Evolutionary conservation across 2,329 filamentous ascomycete species (phyloP), one percentile per base, ranked within the genome.

Genomic region (Epichloe sibirici): DNA sequence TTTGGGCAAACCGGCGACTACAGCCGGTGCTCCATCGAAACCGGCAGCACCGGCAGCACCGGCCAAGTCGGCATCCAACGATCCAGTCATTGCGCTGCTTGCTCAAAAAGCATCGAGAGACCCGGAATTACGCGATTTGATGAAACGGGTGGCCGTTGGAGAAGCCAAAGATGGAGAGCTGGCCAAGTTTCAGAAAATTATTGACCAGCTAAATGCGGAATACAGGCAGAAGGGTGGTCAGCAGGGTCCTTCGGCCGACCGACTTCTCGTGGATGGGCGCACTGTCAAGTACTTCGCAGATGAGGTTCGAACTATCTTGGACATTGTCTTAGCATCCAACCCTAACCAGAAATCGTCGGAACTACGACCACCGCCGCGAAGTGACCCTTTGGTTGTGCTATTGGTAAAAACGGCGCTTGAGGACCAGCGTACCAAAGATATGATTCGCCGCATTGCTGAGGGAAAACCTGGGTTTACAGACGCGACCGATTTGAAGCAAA

Each of bases 131-230:
- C 83, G 89, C 53, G 82, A 85, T 38, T 72, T 93, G 0, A 93
- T 93, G 88, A 88, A 88, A 65, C 81, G 87, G 51, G 88, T 93
- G 0, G 88, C 88, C 0, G 82, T 83, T 31, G 87, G 87, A 1
- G 78, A 84, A 58, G 88, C 88, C 0, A 81, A 79, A 12, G 77
- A 81, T 39, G 78, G 82, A 13, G 86, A 93, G 63, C 70, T 93
- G 12, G 81, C 81, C 46, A 79, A 83, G 56, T 93, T 93, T 59
- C 88, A 93, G 63, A 77, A 76, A 48, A 87, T 93, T 43, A 93
- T 93, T 56, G 85, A 90, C 61, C 82, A 89, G 63, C 77, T 93
- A 53, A 90, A 85, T 2, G 67, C 67, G 0, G 77, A 82, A 55
- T 78, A 78, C 58, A 76, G 75, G 59, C 73, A 69, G 42, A 78